These are phyloP conservation scores for Pseudocercospora pini-densiflorae DNA, from an alignment of 2,329 filamentous ascomycete species.

Conservation along the genomic window DNA sequence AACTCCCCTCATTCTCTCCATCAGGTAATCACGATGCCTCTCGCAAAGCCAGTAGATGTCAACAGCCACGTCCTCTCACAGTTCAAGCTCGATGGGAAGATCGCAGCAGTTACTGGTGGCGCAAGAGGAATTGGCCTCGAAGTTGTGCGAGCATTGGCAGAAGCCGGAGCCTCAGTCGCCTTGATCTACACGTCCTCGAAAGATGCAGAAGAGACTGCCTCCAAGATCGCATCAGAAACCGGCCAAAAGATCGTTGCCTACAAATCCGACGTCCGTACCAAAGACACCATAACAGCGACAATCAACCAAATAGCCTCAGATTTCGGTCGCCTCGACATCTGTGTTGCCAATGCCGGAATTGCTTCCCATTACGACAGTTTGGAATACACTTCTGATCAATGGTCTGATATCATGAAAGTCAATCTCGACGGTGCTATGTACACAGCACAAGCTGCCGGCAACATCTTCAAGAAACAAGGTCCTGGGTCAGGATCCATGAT, in stretches of 20 bases:
- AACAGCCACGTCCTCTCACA: constrained; percentile 28
- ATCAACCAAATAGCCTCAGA: constrained; percentile 68
- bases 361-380: constrained; percentile 59
- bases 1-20: background rate
- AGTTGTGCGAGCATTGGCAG: constrained; percentile 86
- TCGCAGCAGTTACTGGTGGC: constrained; percentile 84
- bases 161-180: constrained; percentile 82
- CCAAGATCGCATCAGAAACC: constrained; percentile 24
- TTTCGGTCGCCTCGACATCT: constrained; percentile 79
- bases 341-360: constrained; percentile 91
- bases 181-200: constrained; percentile 87
- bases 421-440: constrained; percentile 83
- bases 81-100: constrained; percentile 81
- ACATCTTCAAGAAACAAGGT: constrained; percentile 81
- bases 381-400: constrained; percentile 28
- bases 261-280: constrained; percentile 78
- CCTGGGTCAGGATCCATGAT: constrained; percentile 75
- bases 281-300: constrained; percentile 68
- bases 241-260: constrained; percentile 45
- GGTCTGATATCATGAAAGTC: constrained; percentile 58
- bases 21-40: constrained; percentile 26
- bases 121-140: constrained; percentile 84
- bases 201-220: constrained; percentile 40
- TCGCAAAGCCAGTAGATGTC: constrained; percentile 28
- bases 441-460: constrained; percentile 79